These are phyloP conservation scores for Mycena filopes DNA, from an alignment of 768 basidiomycete genomes.

Conservation along the genomic window DNA sequence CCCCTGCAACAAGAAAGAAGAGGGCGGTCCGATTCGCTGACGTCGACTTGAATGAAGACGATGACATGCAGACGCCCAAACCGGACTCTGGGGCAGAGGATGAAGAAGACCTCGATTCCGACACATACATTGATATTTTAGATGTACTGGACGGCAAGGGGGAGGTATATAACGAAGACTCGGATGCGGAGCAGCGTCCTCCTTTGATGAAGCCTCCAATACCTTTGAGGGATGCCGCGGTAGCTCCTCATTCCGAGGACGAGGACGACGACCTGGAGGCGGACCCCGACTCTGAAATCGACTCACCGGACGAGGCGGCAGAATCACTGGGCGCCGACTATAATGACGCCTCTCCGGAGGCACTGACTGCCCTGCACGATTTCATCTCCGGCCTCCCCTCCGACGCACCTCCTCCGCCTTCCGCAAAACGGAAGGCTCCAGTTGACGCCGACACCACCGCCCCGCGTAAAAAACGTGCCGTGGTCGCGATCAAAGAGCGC, in stretches of 20 bases:
- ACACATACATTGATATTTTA: slow-evolving; percentile 70
- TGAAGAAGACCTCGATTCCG: slow-evolving; percentile 57
- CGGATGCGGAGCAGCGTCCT: slow-evolving; percentile 50
- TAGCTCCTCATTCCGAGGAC: slow-evolving; percentile 30
- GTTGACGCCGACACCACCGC: slow-evolving; percentile 39
- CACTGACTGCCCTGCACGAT: slow-evolving; percentile 73
- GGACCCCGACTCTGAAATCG: slow-evolving; percentile 48
- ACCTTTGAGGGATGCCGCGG: slow-evolving; percentile 23
- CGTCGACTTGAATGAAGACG: slow-evolving; percentile 75
- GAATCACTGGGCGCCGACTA: slow-evolving; percentile 56
- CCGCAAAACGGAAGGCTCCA: slow-evolving; percentile 74
- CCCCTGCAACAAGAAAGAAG: slow-evolving; percentile 42
- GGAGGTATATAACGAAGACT: slow-evolving; percentile 51
- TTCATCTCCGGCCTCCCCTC: slow-evolving; percentile 72
- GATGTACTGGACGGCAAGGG: slow-evolving; percentile 75
- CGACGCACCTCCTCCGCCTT: slow-evolving; percentile 52
- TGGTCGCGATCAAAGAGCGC: slow-evolving; percentile 64
- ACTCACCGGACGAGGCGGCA: slow-evolving; percentile 57
- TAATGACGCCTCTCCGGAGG: slow-evolving; percentile 61
- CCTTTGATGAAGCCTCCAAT: slow-evolving; percentile 40
- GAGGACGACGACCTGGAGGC: slow-evolving; percentile 46
- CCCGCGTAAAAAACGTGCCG: slow-evolving; percentile 65
- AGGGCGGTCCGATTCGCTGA: slow-evolving; percentile 57
- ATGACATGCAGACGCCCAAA: slow-evolving; percentile 50
- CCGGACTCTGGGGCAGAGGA: slow-evolving; percentile 57